phyloP scores from a whole-genome alignment of 768 basidiomycete species.

The Tephrocybe sp. region DNA sequence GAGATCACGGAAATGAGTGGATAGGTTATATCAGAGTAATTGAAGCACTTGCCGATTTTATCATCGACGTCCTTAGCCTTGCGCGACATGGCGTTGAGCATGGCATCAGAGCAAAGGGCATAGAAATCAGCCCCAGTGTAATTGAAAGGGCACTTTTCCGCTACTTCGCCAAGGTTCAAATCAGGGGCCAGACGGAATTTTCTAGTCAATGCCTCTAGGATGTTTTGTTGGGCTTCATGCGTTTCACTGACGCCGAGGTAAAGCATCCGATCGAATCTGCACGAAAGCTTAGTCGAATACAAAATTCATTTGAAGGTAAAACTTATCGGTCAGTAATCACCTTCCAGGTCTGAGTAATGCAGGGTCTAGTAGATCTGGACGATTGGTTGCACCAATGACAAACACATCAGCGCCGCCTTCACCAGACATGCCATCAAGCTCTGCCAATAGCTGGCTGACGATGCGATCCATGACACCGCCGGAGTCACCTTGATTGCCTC shows the following conservation, averaged over 20 bases:
- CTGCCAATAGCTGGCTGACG: slow-evolving; percentile 90
- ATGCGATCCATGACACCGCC: slow-evolving; percentile 99
- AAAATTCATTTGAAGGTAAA: background rate
- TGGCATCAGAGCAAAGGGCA: slow-evolving; percentile 93
- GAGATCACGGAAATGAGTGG: background rate
- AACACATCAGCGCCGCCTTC: slow-evolving; percentile 71
- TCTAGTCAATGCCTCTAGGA: slow-evolving; percentile 86
- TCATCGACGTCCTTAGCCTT: slow-evolving; percentile 78
- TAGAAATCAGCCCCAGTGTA: slow-evolving; percentile 99
- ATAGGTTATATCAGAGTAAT: background rate
- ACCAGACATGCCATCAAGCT: slow-evolving; percentile 88
- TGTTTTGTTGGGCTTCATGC: slow-evolving; percentile 80
- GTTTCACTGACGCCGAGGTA: slow-evolving; percentile 92
- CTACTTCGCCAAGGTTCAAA: slow-evolving; percentile 61
- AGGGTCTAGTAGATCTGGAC: slow-evolving; percentile 88
- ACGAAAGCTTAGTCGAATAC: background rate
- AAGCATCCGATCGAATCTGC: slow-evolving; percentile 93
- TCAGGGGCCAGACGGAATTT: slow-evolving; percentile 82
- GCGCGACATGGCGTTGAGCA: slow-evolving; percentile 91
- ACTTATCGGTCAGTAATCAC: slow-evolving; percentile 32
- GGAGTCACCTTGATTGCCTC: slow-evolving; percentile 93
- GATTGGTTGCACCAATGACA: slow-evolving; percentile 94
- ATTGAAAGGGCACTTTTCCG: slow-evolving; percentile 81
- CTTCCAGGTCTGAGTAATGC: slow-evolving; percentile 87
- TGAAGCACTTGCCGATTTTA: slow-evolving; percentile 55